Evolutionary conservation across 2,329 filamentous ascomycete species (phyloP).

Genomic region (Verticillium longisporum): DNA sequence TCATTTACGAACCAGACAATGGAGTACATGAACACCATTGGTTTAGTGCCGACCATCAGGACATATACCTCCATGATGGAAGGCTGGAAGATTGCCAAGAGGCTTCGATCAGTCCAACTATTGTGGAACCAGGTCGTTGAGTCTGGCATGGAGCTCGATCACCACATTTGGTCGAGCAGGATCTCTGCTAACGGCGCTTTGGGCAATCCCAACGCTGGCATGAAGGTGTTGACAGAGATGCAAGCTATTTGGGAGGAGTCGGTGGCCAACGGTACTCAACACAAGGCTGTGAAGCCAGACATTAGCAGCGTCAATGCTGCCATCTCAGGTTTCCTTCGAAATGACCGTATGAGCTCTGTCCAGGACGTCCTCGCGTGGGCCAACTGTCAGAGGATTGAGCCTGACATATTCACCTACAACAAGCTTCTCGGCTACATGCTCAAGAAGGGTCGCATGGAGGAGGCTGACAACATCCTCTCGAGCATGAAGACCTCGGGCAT

Average conservation of each 20-base stretch:
- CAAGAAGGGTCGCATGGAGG: constrained; percentile 35
- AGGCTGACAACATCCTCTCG: constrained; percentile 45
- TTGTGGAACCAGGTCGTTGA: constrained; percentile 60
- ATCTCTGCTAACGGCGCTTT: constrained; percentile 58
- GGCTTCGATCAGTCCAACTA: constrained; percentile 52
- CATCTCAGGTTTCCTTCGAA: constrained; percentile 53
- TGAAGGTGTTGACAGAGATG: constrained; percentile 62
- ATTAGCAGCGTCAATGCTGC: constrained; percentile 64
- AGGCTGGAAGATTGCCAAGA: constrained; percentile 56
- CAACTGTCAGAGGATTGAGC: constrained; percentile 43
- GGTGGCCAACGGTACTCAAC: constrained; percentile 17
- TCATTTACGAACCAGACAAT: constrained; percentile 18
- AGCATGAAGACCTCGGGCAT: constrained; percentile 53
- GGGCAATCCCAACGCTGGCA: constrained; percentile 45
- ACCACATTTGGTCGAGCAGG: constrained; percentile 61
- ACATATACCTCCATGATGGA: constrained; percentile 71
- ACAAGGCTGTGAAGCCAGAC: constrained; percentile 46
- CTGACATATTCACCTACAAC: constrained; percentile 59
- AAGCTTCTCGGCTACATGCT: constrained; percentile 58
- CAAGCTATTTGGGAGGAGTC: constrained; percentile 47
- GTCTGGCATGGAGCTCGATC: constrained; percentile 55
- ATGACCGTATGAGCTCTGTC: constrained; percentile 39
- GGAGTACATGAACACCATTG: constrained; percentile 36
- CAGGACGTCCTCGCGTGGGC: constrained; percentile 54
- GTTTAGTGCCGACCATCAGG: constrained; percentile 50